Conservation (phyloP, 805 yeast genomes). For the Clavispora vitiphila region DNA sequence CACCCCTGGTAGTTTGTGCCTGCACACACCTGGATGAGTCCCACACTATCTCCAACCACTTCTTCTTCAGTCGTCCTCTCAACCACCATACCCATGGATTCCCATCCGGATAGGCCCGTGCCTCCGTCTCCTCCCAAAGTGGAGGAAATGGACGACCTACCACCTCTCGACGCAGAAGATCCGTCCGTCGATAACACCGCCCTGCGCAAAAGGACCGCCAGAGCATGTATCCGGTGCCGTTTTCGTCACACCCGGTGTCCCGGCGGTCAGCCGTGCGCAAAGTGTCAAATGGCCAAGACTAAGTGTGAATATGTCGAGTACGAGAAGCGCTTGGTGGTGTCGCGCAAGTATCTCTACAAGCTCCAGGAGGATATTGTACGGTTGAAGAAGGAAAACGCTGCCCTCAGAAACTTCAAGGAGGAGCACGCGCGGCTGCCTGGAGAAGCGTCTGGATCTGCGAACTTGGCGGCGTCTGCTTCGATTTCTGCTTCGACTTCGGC, state of each 20-base stretch:
- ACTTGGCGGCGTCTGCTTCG: no score
- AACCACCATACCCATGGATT: not conserved
- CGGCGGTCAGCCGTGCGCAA: slow-evolving; percentile 69
- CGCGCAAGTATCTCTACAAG: slow-evolving; percentile 62
- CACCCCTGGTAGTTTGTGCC: no score
- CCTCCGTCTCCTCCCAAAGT: not conserved
- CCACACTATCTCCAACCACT: not conserved
- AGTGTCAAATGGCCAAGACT: slow-evolving; percentile 51
- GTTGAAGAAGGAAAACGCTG: slow-evolving; percentile 61
- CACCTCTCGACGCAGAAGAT: not conserved
- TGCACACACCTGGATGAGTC: no score
- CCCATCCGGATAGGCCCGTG: not conserved
- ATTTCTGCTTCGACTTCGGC: no score
- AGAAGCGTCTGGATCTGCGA: not conserved
- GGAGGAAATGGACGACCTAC: not conserved
- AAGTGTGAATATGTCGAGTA: slow-evolving; percentile 70
- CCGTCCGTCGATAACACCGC: not conserved
- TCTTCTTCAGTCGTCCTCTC: not conserved
- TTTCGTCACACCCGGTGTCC: slow-evolving; percentile 72
- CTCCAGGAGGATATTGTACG: slow-evolving; percentile 64
- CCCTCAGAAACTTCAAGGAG: slow-evolving; percentile 34
- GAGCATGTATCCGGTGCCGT: slow-evolving; percentile 62
- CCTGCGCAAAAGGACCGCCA: slow-evolving; percentile 27
- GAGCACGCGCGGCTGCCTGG: not conserved
- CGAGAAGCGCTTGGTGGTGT: slow-evolving; percentile 66